phyloP scores from a whole-genome alignment of 2,329 filamentous ascomycete species.

The Alternaria panax region DNA sequence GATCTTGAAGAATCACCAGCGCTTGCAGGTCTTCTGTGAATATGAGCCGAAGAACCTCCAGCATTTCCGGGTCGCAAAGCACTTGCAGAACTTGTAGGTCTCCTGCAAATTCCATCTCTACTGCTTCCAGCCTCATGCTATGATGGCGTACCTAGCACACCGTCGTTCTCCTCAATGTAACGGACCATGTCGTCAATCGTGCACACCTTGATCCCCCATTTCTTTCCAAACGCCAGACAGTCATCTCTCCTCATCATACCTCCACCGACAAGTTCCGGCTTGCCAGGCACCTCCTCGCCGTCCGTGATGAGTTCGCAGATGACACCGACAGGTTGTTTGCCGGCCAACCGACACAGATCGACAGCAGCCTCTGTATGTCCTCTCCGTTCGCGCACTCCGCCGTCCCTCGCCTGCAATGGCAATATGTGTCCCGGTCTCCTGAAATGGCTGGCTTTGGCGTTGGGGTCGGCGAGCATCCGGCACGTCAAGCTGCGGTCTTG shows the following conservation, averaged over 20 bases:
- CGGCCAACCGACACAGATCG: constrained; percentile 86
- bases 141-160: constrained; percentile 35
- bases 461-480: constrained; percentile 74
- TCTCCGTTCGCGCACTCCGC: constrained; percentile 78
- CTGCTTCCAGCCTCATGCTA: constrained; percentile 16
- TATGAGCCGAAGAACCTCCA: not conserved
- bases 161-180: constrained; percentile 79
- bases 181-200: constrained; percentile 90
- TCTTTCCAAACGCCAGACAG: constrained; percentile 85
- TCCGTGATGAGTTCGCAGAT: constrained; percentile 94
- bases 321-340: constrained; percentile 74
- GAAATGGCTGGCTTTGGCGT: constrained; percentile 65
- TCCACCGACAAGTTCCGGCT: constrained; percentile 69
- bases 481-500: constrained; percentile 86
- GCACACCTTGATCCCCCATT: constrained; percentile 90
- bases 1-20: not conserved
- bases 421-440: constrained; percentile 89
- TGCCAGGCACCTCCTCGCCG: constrained; percentile 74
- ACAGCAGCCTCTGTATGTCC: constrained; percentile 95
- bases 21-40: not conserved
- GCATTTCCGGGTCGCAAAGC: not conserved
- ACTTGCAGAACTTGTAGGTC: not conserved
- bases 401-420: constrained; percentile 78
- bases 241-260: constrained; percentile 93
- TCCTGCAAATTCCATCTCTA: not conserved